Evolutionary conservation across 1,284 basidiomycete genomes (phyloP).

Genomic region (Kwoniella shivajii): DNA sequence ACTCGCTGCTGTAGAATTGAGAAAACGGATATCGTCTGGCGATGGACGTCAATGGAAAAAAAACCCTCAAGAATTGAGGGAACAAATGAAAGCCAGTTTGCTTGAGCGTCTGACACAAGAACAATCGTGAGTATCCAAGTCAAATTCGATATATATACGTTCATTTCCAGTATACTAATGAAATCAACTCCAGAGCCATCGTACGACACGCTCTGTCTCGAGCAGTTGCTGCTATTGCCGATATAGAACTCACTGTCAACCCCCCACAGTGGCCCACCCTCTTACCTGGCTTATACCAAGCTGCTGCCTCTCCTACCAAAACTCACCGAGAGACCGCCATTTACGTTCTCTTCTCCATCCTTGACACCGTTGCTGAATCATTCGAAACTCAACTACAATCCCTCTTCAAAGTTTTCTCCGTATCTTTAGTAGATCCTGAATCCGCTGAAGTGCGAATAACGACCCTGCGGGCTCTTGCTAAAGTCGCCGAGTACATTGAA

Average conservation of each 20-base stretch:
- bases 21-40: conserved; percentile 84
- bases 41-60: conserved; percentile 83
- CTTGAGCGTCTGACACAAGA: conserved; percentile 79
- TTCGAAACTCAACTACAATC: conserved; percentile 76
- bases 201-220: conserved; percentile 89
- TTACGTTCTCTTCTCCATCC: conserved; percentile 87
- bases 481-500: conserved; percentile 92
- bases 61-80: conserved; percentile 69
- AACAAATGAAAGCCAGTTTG: conserved; percentile 82
- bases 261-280: conserved; percentile 77
- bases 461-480: conserved; percentile 84
- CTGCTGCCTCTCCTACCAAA: conserved; percentile 69
- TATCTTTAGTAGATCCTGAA: conserved; percentile 81
- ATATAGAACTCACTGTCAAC: conserved; percentile 78
- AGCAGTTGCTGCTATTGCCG: conserved; percentile 90
- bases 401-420: conserved; percentile 80
- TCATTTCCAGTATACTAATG: neutral
- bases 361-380: conserved; percentile 88
- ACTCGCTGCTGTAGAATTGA: conserved; percentile 95
- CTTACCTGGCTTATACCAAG: conserved; percentile 82
- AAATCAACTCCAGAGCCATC: conserved; percentile 63
- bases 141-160: neutral
- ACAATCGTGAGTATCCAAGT: conserved; percentile 71
- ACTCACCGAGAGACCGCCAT: conserved; percentile 87
- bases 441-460: conserved; percentile 90